These are phyloP conservation scores for Striga asiatica DNA, from an alignment of 257 asterid genomes.

Conservation along the genomic window DNA sequence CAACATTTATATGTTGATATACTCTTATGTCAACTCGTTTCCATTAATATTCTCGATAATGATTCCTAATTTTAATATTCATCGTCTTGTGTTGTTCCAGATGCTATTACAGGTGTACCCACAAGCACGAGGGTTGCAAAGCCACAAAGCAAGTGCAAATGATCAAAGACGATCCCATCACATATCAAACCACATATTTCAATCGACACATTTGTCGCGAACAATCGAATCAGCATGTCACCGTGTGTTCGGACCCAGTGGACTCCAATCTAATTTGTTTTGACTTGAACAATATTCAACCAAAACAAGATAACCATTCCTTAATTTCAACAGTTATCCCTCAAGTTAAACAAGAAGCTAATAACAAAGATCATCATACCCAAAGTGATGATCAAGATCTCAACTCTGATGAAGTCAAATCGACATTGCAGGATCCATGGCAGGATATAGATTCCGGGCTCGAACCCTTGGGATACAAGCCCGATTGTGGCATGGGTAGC, in stretches of 20 bases:
- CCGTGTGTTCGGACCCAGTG: conserved; percentile 14
- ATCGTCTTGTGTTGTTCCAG: conserved; percentile 22
- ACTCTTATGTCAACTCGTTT: too few relatives aligned
- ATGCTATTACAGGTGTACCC: conserved; percentile 68
- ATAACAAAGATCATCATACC: conserved; percentile 7
- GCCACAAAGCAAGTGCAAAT: conserved; percentile 66
- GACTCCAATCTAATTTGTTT: conserved; percentile 34
- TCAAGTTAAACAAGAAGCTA: conserved; percentile 9
- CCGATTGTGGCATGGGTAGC: conserved; percentile 7
- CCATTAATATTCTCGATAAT: background rate
- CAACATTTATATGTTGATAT: too few relatives aligned
- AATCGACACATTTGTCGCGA: conserved; percentile 46
- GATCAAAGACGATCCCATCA: conserved; percentile 16
- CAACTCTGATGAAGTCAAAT: conserved; percentile 18
- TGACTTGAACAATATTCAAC: background rate
- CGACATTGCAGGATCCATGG: conserved; percentile 31
- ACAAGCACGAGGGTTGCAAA: conserved; percentile 52
- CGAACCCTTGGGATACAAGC: conserved; percentile 13
- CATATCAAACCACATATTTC: conserved; percentile 51
- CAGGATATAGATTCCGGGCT: conserved; percentile 19
- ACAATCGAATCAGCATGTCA: conserved; percentile 8
- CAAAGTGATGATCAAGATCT: conserved; percentile 16
- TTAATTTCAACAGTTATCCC: background rate
- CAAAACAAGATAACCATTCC: background rate
- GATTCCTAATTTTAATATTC: background rate